Base-by-base conservation (phyloP, 805 yeast genomes). In the Starmerella potacharoeniae region DNA sequence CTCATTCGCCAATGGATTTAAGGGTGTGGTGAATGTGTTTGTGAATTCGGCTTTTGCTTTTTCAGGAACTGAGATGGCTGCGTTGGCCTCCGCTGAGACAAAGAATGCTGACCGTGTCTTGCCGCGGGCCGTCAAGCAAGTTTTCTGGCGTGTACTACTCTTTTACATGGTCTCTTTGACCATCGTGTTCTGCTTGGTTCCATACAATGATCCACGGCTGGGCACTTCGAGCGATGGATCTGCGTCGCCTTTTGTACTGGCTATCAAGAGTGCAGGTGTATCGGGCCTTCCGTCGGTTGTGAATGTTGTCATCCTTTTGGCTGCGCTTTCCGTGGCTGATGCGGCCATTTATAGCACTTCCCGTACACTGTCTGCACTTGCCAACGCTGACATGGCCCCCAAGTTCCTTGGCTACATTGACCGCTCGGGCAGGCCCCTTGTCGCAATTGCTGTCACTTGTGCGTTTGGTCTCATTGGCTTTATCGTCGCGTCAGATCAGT, bases 91-190 rank as follows among this genome's bases (percentile, higher is more conserved):
- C 17, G 88, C 90, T 6, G 93, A 86, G 68, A 75, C 86, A 34
- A 77, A 71, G 46, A 78, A 84, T 66, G 89, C 91, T 47, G 74
- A 85, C 62, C 75, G 74, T 56, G 70, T 84, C 2, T 75, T 84
- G 52, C 91, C 91, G 34, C 75, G 77, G 49, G 89, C 91, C 43
- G 81, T 84, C 54, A 85, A 84, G 69, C 89, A 86, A 69, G 86
- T 84, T 2, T 83, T 86, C 70, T 85, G 93, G 91, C 76, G 93
- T 69, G 82, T 86, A 56, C 70, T 82, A 14, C 68, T 84, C 60
- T 85, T 86, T 65, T 86, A 85, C 71, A 75, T 86, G 66, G 71
- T 76, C 9, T 74, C 81, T 59, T 76, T 70, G 65, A 82, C 71
- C 54, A 74, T 76, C 62, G 77, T 74, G 62, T 83, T 88, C 51